Evolutionary conservation across 345 rosid genomes (phyloP).

Genomic region (rapeseed (Brassica napus)): Da-Ae NC_063445.1:55471501-55472000

Average conservation of each 20-base stretch:
- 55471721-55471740: not conserved
- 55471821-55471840: not conserved
- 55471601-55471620: not conserved
- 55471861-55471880: not conserved
- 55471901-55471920: not conserved
- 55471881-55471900: not conserved
- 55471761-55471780: not conserved
- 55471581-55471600: not conserved
- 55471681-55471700: not conserved
- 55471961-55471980: not conserved
- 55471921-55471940: too few species aligned
- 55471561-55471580: not conserved
- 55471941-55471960: not conserved
- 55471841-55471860: not conserved
- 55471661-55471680: not conserved
- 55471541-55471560: not conserved
- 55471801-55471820: not conserved
- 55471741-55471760: not conserved
- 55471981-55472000: not conserved
- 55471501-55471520: not conserved
- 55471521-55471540: not conserved
- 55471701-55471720: not conserved
- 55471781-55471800: not conserved
- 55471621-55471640: not conserved
- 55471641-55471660: not conserved